phyloP scores from a whole-genome alignment of 1,284 basidiomycete genomes.

The Leccinum pachyderme region DNA sequence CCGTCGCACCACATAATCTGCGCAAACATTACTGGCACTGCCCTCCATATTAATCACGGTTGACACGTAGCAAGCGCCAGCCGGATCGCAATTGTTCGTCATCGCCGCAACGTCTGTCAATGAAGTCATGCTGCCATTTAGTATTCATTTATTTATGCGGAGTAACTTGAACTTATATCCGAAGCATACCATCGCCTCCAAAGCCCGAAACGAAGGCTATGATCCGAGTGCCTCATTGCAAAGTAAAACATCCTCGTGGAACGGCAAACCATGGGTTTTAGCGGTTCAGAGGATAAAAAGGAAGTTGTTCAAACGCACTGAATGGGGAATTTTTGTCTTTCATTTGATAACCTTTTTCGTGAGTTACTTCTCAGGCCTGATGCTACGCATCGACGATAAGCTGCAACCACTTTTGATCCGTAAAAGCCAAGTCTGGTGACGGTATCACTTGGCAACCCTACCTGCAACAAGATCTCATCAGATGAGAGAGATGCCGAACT shows the following conservation, averaged over 20 bases:
- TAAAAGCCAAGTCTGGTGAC: neutral
- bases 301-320: neutral
- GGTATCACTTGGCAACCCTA: neutral
- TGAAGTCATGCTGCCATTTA: neutral
- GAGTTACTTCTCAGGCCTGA: neutral
- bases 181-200: neutral
- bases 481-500: neutral
- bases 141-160: neutral
- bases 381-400: neutral
- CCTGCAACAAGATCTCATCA: neutral
- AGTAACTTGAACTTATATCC: neutral
- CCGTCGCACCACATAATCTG: neutral
- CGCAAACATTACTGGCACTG: neutral
- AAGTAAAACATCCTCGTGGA: constrained; percentile 2
- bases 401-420: neutral
- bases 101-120: constrained; percentile 3
- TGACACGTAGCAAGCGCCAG: constrained; percentile 3
- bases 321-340: neutral
- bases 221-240: constrained; percentile 1
- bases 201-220: neutral
- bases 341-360: neutral
- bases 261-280: neutral
- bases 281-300: constrained; percentile 1
- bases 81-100: neutral
- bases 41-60: neutral